A percentile compares a stretch with the other conserved stretches of the same genome.
These are phyloP conservation scores for Podaxis carcinomalis DNA, from an alignment of 768 basidiomycete genomes.

Conservation along the genomic window DNA sequence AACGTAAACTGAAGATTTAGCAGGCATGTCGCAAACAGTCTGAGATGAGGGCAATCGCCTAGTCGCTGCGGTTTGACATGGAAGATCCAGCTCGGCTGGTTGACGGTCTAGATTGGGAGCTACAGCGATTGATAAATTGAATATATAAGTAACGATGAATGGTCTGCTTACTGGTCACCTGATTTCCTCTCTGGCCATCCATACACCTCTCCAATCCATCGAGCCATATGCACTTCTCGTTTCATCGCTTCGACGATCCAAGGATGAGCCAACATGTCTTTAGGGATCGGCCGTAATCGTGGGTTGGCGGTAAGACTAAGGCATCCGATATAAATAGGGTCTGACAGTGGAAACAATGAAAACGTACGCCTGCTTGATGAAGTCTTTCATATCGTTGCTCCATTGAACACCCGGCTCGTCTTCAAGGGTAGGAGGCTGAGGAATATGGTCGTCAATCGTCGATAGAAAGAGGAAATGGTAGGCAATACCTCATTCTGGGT, in stretches of 20 bases:
- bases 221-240: slow-evolving; percentile 83
- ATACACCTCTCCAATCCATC: slow-evolving; percentile 86
- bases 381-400: slow-evolving; percentile 87
- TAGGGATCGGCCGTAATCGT: slow-evolving; percentile 69
- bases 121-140: slow-evolving; percentile 3
- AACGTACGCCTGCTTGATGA: slow-evolving; percentile 73
- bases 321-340: slow-evolving; percentile 12
- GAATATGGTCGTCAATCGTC: slow-evolving; percentile 3
- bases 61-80: slow-evolving; percentile 5
- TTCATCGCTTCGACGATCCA: slow-evolving; percentile 79
- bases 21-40: neutral
- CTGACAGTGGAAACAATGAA: slow-evolving; percentile 1
- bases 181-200: slow-evolving; percentile 59
- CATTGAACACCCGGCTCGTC: slow-evolving; percentile 70
- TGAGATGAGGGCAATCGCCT: neutral
- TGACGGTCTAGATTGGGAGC: slow-evolving; percentile 28
- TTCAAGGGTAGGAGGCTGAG: slow-evolving; percentile 75
- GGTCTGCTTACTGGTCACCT: slow-evolving; percentile 36
- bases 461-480: neutral
- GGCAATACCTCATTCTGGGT: slow-evolving; percentile 66
- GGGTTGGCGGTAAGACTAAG: slow-evolving; percentile 69
- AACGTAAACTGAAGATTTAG: neutral
- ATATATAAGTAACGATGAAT: neutral
- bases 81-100: slow-evolving; percentile 19
- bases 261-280: slow-evolving; percentile 76